Percentiles rank a stretch among this genome's conserved stretches.
These are phyloP conservation scores for Nicotiana attenuata DNA, from an alignment of 257 asterid genomes.

Conservation along the genomic window DNA sequence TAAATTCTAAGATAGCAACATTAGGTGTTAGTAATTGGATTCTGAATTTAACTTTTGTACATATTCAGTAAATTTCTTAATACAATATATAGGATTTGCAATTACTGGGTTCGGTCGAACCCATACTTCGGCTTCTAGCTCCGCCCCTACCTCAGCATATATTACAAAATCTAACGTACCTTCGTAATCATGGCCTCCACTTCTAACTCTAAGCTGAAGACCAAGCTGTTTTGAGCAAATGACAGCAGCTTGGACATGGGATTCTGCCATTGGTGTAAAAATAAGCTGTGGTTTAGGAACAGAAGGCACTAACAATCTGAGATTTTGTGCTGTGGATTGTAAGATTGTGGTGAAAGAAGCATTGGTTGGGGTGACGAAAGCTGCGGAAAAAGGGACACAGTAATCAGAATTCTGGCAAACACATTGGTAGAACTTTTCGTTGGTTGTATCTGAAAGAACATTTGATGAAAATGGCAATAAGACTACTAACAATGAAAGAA, in stretches of 20 bases:
- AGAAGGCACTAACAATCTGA: constrained; percentile 28
- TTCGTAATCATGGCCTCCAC: constrained; percentile 36
- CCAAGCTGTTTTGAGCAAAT: constrained; percentile 26
- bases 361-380: constrained; percentile 22
- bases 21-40: too few relatives aligned
- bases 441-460: constrained; percentile 16
- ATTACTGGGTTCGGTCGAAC: too few relatives aligned
- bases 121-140: too few relatives aligned
- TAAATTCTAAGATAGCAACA: too few relatives aligned
- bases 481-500: neutral
- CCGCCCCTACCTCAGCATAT: too few relatives aligned
- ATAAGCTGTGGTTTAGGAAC: constrained; percentile 29
- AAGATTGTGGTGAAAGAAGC: constrained; percentile 17
- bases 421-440: constrained; percentile 19
- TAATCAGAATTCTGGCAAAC: constrained; percentile 26
- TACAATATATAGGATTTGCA: too few relatives aligned
- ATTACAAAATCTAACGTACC: neutral
- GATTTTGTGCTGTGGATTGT: constrained; percentile 33
- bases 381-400: constrained; percentile 22
- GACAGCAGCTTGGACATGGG: constrained; percentile 36
- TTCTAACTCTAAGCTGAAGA: constrained; percentile 25
- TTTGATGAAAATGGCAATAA: constrained; percentile 1
- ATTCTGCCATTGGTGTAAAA: constrained; percentile 29
- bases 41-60: too few relatives aligned
- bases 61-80: too few relatives aligned